Base-by-base conservation (phyloP, 139 green algal species). In the Chlorella sorokiniana region DNA sequence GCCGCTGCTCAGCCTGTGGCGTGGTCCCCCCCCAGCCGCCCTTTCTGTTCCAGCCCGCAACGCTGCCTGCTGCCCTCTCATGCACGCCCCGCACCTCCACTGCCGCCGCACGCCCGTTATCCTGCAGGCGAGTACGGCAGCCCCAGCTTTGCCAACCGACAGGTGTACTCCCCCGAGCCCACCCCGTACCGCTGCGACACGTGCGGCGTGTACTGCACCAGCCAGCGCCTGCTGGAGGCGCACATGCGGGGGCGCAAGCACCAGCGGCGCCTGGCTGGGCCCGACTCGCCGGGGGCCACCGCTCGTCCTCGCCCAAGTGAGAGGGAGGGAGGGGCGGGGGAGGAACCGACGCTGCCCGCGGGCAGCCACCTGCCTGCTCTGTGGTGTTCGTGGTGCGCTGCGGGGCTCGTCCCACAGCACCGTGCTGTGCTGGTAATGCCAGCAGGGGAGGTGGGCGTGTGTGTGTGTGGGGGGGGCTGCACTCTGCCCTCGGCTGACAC, bases 181-280 rank as follows among this genome's bases (percentile, higher is more conserved):
- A 83, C 78, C 7, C 83, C 59, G 1, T 85, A 59, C 33, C 62
- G 65, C 69, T 87, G 83, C 78, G 22, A 37, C 61, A 69, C 75
- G 18, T 88, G 84, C 76, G 75, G 40, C 33, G 68, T 86, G 3
- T 81, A 68, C 52, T 78, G 70, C 79, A 83, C 72, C 64, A 81
- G 64, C 54, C 27, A 59, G 40, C 16, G 35, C 3, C 80, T 86
- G 73, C 79, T 88, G 79, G 79, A 88, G 51, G 56, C 56, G 33
- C 84, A 88, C 68, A 33, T 59, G 10, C 44, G 75, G 18, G 79
- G 84, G 4, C 79, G 79, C 20, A 82, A 61, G 63, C 84, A 88
- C 79, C 72, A 79, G 65, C 64, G 72, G 37, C 45, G 79, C 38
- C 44, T 38, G 45, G 83, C 62, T 33, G 83, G 40, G n/a, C 29